Percentiles rank a stretch among this genome's conserved stretches.
These are phyloP conservation scores for Acanthamoeba royreba DNA, from an alignment of 208 protist species.

Conservation along the genomic window DNA sequence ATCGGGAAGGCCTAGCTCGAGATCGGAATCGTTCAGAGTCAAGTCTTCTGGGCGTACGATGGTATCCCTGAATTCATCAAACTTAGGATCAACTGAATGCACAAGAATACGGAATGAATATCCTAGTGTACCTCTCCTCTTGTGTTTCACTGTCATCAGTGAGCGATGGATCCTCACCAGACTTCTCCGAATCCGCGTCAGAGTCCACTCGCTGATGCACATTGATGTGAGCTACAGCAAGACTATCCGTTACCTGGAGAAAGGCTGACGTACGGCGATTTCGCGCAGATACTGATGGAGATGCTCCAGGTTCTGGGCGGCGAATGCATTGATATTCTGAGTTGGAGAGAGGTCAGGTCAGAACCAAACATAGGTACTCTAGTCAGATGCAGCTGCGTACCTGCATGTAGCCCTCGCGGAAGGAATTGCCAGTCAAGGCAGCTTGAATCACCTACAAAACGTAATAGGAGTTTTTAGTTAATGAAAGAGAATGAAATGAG, in stretches of 20 bases:
- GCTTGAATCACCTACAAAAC: not conserved
- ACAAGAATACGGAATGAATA: not conserved
- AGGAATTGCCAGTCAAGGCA: not conserved
- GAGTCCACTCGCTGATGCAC: not conserved
- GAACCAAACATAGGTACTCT: no score
- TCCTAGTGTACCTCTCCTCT: not conserved
- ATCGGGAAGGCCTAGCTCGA: not conserved
- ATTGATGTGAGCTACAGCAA: not conserved
- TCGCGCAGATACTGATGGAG: not conserved
- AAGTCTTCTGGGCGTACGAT: not conserved
- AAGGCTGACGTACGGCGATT: not conserved
- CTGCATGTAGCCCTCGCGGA: constrained; percentile 19
- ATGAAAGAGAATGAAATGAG: no score
- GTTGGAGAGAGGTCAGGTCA: no score
- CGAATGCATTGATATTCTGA: not conserved
- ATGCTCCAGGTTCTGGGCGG: not conserved
- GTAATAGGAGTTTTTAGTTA: no score
- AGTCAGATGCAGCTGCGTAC: no score
- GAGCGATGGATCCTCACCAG: not conserved
- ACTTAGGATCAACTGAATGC: not conserved
- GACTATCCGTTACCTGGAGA: not conserved
- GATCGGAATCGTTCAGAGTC: not conserved
- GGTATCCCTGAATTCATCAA: not conserved
- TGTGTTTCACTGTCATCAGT: not conserved
- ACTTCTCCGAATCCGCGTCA: not conserved